These are phyloP conservation scores for Ascochyta viciae-villosae DNA, from an alignment of 2,329 filamentous ascomycete species.

Conservation along the genomic window DNA sequence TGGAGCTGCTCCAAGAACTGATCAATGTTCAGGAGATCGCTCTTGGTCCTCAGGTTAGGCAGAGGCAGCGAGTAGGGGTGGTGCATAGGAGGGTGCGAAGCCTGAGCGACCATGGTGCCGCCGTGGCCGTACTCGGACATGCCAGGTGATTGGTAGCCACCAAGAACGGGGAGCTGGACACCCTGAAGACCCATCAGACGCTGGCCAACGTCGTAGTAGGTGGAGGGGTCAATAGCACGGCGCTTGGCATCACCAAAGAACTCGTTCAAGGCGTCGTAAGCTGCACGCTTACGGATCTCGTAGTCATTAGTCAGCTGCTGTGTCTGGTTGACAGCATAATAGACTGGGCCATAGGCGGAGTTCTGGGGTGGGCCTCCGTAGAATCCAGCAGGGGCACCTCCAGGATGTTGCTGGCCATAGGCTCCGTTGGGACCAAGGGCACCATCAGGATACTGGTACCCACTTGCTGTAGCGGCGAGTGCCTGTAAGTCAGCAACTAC, in stretches of 20 bases:
- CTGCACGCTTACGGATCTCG: constrained; percentile 78
- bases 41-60: constrained; percentile 91
- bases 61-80: constrained; percentile 86
- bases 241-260: constrained; percentile 95
- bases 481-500: constrained; percentile 57
- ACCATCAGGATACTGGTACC: constrained; percentile 56
- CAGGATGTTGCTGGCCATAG: constrained; percentile 61
- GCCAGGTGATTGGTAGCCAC: constrained; percentile 41
- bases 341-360: constrained; percentile 71
- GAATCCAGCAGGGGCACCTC: constrained; percentile 54
- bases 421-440: constrained; percentile 44
- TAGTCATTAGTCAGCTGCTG: constrained; percentile 72
- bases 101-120: constrained; percentile 63
- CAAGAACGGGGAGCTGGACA: constrained; percentile 59
- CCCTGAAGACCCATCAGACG: constrained; percentile 83
- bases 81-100: constrained; percentile 70
- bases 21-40: constrained; percentile 91
- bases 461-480: constrained; percentile 57
- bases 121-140: constrained; percentile 61
- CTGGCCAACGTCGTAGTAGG: constrained; percentile 91
- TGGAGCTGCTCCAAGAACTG: constrained; percentile 96
- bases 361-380: constrained; percentile 63
- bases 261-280: constrained; percentile 88
- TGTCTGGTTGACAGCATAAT: constrained; percentile 74
- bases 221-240: constrained; percentile 84